Evolutionary conservation across 208 protist genomes (phyloP), one percentile per base, ranked within the genome.

Genomic region (Leishmania gerbilli): DNA sequence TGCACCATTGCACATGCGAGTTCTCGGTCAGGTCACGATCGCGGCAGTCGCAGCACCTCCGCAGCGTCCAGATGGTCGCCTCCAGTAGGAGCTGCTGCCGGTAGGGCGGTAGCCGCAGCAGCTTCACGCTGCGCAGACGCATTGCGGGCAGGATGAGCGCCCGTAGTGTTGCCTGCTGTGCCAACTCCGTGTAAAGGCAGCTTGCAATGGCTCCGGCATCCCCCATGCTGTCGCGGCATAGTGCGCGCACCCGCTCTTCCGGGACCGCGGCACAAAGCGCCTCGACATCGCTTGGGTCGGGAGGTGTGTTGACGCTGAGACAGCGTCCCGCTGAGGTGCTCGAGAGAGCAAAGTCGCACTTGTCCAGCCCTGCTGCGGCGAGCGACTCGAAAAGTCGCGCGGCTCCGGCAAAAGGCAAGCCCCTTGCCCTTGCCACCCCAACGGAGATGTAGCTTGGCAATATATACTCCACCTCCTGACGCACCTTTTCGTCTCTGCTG

Each of bases 1-100:
- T 76, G 4, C 40, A 49, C 78, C 82, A 79, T 51, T 80, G 77
- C 27, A 86, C 74, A 19, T 65, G 67, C 1, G 62, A 34, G 67
- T 77, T 86, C 51, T 82, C 82, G 31, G 65, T 37, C 55, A 86
- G 51, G 40, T 86, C 82, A 19, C 74, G 71, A 65, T 86, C 82
- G 40, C 24, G 3, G 78, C 72, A 80, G 17, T 68, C 55, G 47
- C 82, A 82, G 34, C 74, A 86, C 67, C 69, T n/a, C 31, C 42
- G 27, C 19, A 86, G 72, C n/a, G 78, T 82, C 71, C 60, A 77
- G 13, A 13, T 75, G 3, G 62, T 78, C 31, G 37, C n/a, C 21
- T 49, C 71, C 0, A 42, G 34, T 3, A 19, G 24, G 5, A 64
- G 13, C 68, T 75, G 60, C 58, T 74, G 60, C 3, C 56, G 37